These are phyloP conservation scores for Pascua guehoae DNA, from an alignment of 1,284 basidiomycete genomes.

Conservation along the genomic window DNA sequence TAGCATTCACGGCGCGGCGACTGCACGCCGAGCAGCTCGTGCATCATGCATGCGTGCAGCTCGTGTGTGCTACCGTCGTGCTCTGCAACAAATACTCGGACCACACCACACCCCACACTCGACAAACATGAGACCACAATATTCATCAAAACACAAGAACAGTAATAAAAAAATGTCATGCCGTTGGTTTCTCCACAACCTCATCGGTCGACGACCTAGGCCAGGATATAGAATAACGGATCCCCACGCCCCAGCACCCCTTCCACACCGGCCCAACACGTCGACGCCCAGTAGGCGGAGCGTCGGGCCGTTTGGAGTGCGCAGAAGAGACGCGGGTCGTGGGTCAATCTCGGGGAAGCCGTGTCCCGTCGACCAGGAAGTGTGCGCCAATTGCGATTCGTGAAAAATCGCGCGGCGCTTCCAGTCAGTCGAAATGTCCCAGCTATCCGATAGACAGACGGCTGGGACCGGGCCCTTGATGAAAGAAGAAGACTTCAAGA, in stretches of 20 bases:
- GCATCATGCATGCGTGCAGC: too few relatives aligned
- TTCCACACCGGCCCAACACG: slow-evolving; percentile 10
- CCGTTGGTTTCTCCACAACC: slow-evolving; percentile 31
- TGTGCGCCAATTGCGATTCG: slow-evolving; percentile 14
- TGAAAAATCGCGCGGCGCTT: slow-evolving; percentile 8
- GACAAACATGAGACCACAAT: not conserved
- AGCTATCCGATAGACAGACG: not conserved
- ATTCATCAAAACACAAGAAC: not conserved
- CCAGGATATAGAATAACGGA: slow-evolving; percentile 31
- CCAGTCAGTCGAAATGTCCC: slow-evolving; percentile 18
- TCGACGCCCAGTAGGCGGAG: slow-evolving; percentile 15
- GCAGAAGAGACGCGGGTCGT: slow-evolving; percentile 1
- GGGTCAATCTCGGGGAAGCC: slow-evolving; percentile 22
- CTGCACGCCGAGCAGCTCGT: too few relatives aligned
- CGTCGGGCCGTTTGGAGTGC: slow-evolving; percentile 2
- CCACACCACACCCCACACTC: not conserved
- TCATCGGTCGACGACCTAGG: slow-evolving; percentile 27
- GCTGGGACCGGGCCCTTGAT: slow-evolving; percentile 21
- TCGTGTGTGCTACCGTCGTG: too few relatives aligned
- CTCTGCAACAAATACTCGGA: too few relatives aligned
- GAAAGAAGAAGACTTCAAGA: slow-evolving; percentile 4
- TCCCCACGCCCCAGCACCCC: not conserved
- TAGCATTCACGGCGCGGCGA: too few relatives aligned
- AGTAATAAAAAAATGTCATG: slow-evolving; percentile 14
- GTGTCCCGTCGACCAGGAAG: slow-evolving; percentile 28